These are phyloP conservation scores for Pseudocercospora pini-densiflorae DNA, from an alignment of 2,329 filamentous ascomycete species.

Conservation along the genomic window DNA sequence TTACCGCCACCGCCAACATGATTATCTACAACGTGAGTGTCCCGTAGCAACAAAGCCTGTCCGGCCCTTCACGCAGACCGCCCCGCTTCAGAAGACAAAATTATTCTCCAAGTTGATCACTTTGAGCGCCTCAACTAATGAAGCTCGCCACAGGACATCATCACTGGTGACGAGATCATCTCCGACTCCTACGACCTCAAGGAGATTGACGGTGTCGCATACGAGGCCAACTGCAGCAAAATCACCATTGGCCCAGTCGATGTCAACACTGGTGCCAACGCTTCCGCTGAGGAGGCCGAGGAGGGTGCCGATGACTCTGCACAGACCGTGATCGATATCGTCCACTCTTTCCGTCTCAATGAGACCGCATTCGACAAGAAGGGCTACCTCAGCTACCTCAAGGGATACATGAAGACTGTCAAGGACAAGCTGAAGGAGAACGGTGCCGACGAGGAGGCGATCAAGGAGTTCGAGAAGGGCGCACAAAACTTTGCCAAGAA, in stretches of 20 bases:
- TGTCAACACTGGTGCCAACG: conserved; percentile 89
- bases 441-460: conserved; percentile 64
- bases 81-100: conserved; percentile 13
- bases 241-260: conserved; percentile 74
- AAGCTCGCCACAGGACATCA: conserved; percentile 68
- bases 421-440: conserved; percentile 71
- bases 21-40: conserved; percentile 61
- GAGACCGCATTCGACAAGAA: conserved; percentile 86
- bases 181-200: conserved; percentile 91
- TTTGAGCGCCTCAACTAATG: conserved; percentile 21
- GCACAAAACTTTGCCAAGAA: conserved; percentile 79
- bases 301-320: conserved; percentile 72
- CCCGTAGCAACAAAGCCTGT: neutral
- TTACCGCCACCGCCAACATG: conserved; percentile 49
- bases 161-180: conserved; percentile 93
- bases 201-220: conserved; percentile 77
- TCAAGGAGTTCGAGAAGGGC: conserved; percentile 79
- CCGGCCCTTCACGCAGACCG: conserved; percentile 3
- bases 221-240: conserved; percentile 91
- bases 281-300: conserved; percentile 84
- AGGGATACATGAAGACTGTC: conserved; percentile 93
- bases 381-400: conserved; percentile 79
- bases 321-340: conserved; percentile 87
- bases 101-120: neutral
- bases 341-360: conserved; percentile 89